Evolutionary conservation across 768 basidiomycete species (phyloP).

Genomic region (Cyclocybe cylindracea): DNA sequence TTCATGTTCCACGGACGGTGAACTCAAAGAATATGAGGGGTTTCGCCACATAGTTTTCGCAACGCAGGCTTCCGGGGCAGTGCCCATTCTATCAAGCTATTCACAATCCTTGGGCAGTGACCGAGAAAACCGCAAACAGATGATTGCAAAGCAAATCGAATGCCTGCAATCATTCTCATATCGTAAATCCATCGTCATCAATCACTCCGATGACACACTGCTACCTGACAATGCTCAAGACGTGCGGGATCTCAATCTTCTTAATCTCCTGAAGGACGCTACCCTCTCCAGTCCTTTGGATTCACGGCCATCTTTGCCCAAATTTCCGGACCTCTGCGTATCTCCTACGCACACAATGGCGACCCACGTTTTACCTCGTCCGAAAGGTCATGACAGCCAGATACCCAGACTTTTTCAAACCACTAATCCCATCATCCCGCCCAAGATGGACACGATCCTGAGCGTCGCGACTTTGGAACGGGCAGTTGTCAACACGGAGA

Average conservation of each 20-base stretch:
- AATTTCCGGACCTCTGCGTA: constrained; percentile 32
- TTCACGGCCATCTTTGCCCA: background rate
- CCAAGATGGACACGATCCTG: constrained; percentile 47
- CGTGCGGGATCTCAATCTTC: constrained; percentile 66
- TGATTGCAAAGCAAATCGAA: constrained; percentile 40
- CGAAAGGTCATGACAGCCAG: constrained; percentile 30
- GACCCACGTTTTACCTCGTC: constrained; percentile 58
- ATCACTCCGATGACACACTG: constrained; percentile 65
- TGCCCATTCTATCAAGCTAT: constrained; percentile 51
- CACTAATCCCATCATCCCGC: constrained; percentile 68
- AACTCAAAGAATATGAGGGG: constrained; percentile 33
- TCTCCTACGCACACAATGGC: constrained; percentile 63
- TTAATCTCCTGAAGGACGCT: constrained; percentile 2
- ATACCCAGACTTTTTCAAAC: constrained; percentile 60
- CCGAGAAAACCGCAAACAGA: constrained; percentile 24
- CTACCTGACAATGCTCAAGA: constrained; percentile 54
- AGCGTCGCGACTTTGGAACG: constrained; percentile 64
- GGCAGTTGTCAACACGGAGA: constrained; percentile 51
- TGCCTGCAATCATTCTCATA: constrained; percentile 59
- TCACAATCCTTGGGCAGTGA: constrained; percentile 34
- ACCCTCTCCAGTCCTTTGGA: background rate
- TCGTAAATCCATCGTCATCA: constrained; percentile 59
- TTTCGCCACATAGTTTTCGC: constrained; percentile 74
- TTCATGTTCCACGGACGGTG: constrained; percentile 32
- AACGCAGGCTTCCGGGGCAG: constrained; percentile 71